A percentile compares a stretch with the other conserved stretches of the same genome.
These are phyloP conservation scores for Melocanna baccifera DNA, from an alignment of 176 grass and related monocot genomes.

Conservation along the genomic window DNA sequence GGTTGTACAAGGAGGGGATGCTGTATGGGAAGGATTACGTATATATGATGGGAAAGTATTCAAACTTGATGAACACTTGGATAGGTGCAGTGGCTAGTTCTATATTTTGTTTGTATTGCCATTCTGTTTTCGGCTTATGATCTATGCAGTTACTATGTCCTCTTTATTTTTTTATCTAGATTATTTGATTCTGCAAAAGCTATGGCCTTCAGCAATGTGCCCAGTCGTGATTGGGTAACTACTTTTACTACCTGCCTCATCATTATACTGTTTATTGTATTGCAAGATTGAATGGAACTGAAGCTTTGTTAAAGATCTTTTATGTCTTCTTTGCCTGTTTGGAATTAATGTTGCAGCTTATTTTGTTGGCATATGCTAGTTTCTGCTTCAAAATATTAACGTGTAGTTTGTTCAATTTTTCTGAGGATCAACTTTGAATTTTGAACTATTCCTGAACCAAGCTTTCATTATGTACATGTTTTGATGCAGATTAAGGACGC, in stretches of 20 bases:
- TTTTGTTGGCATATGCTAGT: neutral
- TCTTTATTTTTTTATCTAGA: slow-evolving; percentile 40
- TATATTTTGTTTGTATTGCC: slow-evolving; percentile 20
- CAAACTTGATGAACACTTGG: slow-evolving; percentile 95
- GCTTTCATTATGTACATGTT: neutral
- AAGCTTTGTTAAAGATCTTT: neutral
- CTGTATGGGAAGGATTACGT: slow-evolving; percentile 93
- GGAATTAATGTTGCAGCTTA: neutral
- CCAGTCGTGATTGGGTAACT: slow-evolving; percentile 72
- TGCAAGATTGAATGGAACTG: neutral
- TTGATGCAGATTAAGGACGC: slow-evolving; percentile 81
- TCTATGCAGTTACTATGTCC: slow-evolving; percentile 2
- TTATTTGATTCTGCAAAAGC: slow-evolving; percentile 97
- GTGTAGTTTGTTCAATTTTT: slow-evolving; percentile 9
- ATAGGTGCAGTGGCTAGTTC: slow-evolving; percentile 54
- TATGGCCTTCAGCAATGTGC: slow-evolving; percentile 88
- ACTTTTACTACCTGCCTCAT: slow-evolving; percentile 15
- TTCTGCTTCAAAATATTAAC: slow-evolving; percentile 7
- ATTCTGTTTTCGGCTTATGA: slow-evolving; percentile 5
- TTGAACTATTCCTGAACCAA: slow-evolving; percentile 13
- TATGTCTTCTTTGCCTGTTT: slow-evolving; percentile 2
- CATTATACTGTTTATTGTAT: neutral
- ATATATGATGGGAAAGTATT: slow-evolving; percentile 91
- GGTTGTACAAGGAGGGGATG: slow-evolving; percentile 99
- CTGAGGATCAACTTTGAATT: neutral